Evolutionary conservation across 1,284 basidiomycete genomes (phyloP).

Genomic region (Marasmius oreades): DNA sequence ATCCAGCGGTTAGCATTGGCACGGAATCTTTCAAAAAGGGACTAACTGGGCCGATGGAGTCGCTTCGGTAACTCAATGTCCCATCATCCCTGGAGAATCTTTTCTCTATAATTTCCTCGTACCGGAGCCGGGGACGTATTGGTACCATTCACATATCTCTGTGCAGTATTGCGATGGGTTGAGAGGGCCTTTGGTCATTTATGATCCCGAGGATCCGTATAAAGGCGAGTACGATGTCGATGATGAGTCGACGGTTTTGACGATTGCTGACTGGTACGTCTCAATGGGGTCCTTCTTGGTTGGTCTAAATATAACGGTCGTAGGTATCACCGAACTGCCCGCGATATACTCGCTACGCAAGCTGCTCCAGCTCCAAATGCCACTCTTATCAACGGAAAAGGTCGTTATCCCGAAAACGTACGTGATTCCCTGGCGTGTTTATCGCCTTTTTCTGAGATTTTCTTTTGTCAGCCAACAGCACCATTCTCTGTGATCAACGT

Average conservation of each 20-base stretch:
- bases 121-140: conserved; percentile 23
- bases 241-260: neutral
- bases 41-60: conserved; percentile 12
- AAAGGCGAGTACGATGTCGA: conserved; percentile 32
- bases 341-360: neutral
- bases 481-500: conserved; percentile 25
- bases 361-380: neutral
- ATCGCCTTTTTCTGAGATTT: neutral
- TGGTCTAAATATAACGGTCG: conserved; percentile 13
- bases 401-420: neutral
- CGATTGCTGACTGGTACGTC: conserved; percentile 19
- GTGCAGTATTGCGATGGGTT: conserved; percentile 40
- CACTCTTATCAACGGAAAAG: neutral
- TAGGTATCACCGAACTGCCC: neutral
- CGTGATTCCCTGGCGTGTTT: neutral
- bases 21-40: conserved; percentile 10
- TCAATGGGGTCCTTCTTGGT: conserved; percentile 15
- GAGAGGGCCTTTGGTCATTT: conserved; percentile 26
- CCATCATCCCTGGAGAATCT: conserved; percentile 9
- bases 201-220: conserved; percentile 32
- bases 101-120: conserved; percentile 18
- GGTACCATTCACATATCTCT: conserved; percentile 27
- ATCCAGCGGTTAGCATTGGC: conserved; percentile 12
- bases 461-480: neutral
- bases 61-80: conserved; percentile 18